Evolutionary conservation across 2,329 filamentous ascomycete genomes (phyloP).

Genomic region (Aspergillus sp.): DNA sequence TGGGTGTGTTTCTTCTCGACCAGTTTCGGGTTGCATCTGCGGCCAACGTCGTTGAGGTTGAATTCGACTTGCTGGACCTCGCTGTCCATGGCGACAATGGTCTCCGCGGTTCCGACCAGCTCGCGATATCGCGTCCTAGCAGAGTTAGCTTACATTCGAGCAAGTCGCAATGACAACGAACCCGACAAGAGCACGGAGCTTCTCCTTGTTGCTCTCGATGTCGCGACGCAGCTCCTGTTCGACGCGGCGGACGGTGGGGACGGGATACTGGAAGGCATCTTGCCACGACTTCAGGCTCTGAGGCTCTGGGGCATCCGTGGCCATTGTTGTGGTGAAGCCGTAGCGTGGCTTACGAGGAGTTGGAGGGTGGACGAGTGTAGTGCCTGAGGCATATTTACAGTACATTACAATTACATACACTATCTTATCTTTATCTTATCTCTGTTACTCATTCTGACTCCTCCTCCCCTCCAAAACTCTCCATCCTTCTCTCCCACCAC

Average conservation of each 20-base stretch:
- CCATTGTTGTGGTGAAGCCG: constrained; percentile 30
- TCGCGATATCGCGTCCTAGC: constrained; percentile 63
- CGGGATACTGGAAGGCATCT: constrained; percentile 57
- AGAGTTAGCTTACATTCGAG: constrained; percentile 4
- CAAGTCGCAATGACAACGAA: constrained; percentile 20
- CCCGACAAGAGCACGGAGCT: constrained; percentile 58
- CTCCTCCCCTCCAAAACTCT: neutral
- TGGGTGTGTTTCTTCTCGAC: constrained; percentile 58
- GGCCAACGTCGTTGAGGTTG: constrained; percentile 62
- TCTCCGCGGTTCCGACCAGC: constrained; percentile 81
- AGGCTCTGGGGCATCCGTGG: constrained; percentile 48
- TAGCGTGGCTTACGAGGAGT: constrained; percentile 5
- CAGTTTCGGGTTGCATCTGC: constrained; percentile 62
- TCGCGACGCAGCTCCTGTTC: constrained; percentile 56
- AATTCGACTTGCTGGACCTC: constrained; percentile 68
- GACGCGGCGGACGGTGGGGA: constrained; percentile 53
- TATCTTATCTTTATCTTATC: neutral
- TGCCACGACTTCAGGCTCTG: constrained; percentile 52
- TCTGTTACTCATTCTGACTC: neutral
- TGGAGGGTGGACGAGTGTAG: constrained; percentile 3
- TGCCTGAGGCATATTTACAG: constrained; percentile 13
- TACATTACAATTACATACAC: constrained; percentile 4
- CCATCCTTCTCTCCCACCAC: neutral
- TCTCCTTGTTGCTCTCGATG: constrained; percentile 55
- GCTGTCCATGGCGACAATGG: constrained; percentile 79